phyloP scores from a whole-genome alignment of 2,329 filamentous ascomycete species.

The Penicillium rolfsii region DNA sequence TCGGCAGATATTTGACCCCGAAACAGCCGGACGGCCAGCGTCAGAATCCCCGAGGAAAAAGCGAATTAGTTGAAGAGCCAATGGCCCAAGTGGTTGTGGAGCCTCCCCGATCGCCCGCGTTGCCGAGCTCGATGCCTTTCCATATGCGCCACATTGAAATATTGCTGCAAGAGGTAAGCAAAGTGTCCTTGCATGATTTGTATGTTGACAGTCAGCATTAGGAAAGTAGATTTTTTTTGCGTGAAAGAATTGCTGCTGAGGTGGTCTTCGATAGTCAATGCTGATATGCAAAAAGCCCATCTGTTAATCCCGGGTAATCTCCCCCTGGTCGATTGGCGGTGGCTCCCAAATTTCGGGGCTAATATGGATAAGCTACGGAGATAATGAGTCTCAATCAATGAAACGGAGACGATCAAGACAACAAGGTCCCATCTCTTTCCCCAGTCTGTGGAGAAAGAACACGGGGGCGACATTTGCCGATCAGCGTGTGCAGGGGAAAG shows the following conservation, averaged over 20 bases:
- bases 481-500: slow-evolving; percentile 4
- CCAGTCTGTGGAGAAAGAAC: slow-evolving; percentile 15
- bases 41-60: slow-evolving; percentile 6
- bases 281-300: neutral
- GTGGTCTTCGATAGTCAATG: neutral
- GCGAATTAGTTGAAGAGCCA: slow-evolving; percentile 8
- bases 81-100: slow-evolving; percentile 11
- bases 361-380: neutral
- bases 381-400: neutral
- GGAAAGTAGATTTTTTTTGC: neutral
- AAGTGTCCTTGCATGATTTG: neutral
- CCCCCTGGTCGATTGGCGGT: neutral
- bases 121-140: slow-evolving; percentile 12
- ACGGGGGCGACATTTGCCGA: slow-evolving; percentile 11
- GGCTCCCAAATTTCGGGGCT: neutral
- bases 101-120: slow-evolving; percentile 4
- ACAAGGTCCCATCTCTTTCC: slow-evolving; percentile 2
- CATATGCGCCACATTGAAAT: slow-evolving; percentile 7
- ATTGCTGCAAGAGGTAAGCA: neutral
- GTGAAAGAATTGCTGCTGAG: neutral
- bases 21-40: slow-evolving; percentile 17
- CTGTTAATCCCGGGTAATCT: neutral
- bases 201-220: neutral
- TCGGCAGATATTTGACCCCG: slow-evolving; percentile 20
- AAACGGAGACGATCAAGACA: neutral